A percentile compares a stretch with the other conserved stretches of the same genome.
Conservation (phyloP, 2,329 filamentous ascomycete species). For the Ophiostoma sp. region DNA sequence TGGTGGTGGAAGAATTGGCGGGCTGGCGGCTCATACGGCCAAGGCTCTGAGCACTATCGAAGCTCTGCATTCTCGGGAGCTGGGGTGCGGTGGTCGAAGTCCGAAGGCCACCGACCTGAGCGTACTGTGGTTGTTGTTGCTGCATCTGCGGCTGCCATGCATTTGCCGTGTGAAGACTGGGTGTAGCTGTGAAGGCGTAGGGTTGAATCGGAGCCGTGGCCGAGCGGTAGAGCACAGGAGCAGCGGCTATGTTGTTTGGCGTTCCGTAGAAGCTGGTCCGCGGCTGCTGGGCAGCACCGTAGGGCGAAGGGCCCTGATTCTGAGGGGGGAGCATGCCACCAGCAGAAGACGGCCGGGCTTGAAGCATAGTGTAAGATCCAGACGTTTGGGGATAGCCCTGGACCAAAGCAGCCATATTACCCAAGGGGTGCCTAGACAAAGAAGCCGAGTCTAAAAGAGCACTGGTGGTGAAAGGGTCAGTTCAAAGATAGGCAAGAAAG, state of each 20-base stretch:
- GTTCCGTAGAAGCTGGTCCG: constrained; percentile 54
- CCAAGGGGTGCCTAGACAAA: not conserved
- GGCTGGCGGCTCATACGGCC: constrained; percentile 34
- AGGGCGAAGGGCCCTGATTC: constrained; percentile 39
- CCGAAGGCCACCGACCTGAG: constrained; percentile 37
- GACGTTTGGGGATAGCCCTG: constrained; percentile 78
- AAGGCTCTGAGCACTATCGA: constrained; percentile 33
- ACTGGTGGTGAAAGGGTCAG: not conserved
- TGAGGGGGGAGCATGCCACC: constrained; percentile 20
- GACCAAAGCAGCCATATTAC: constrained; percentile 79
- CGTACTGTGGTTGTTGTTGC: constrained; percentile 14
- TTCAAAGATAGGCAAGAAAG: not conserved
- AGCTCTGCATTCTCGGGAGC: constrained; percentile 44
- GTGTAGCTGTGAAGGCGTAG: constrained; percentile 74
- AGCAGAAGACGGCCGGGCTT: constrained; percentile 60
- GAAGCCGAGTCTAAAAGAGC: not conserved
- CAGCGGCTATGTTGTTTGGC: constrained; percentile 45
- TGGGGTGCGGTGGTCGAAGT: constrained; percentile 50
- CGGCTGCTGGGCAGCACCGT: constrained; percentile 47
- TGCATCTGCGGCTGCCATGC: constrained; percentile 25
- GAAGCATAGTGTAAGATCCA: constrained; percentile 72
- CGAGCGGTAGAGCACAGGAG: constrained; percentile 54
- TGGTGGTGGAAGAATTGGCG: constrained; percentile 44
- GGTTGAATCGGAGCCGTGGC: constrained; percentile 66
- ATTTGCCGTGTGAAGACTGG: constrained; percentile 56